Percentiles rank a stretch among this genome's conserved stretches.
Conservation (phyloP, 1,284 basidiomycete genomes). For the Austropuccinia psidii region DNA sequence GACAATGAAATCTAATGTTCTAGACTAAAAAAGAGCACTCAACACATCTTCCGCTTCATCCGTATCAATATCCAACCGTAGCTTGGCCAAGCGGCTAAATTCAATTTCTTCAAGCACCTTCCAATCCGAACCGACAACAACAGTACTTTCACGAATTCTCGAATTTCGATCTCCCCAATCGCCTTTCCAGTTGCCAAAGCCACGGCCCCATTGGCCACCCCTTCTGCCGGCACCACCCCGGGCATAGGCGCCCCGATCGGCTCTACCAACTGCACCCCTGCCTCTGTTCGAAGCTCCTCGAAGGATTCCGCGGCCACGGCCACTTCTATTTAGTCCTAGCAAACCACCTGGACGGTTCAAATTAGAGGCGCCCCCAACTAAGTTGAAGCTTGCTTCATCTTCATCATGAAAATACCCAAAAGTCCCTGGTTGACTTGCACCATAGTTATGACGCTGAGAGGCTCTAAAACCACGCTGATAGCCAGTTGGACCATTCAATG, state of each 20-base stretch:
- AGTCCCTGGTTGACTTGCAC: slow-evolving; percentile 55
- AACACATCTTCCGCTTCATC: slow-evolving; percentile 68
- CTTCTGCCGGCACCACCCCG: slow-evolving; percentile 47
- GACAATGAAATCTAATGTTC: neutral
- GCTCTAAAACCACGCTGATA: slow-evolving; percentile 59
- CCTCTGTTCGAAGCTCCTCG: slow-evolving; percentile 38
- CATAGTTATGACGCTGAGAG: slow-evolving; percentile 52
- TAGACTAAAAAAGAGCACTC: slow-evolving; percentile 52
- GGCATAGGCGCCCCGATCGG: slow-evolving; percentile 39
- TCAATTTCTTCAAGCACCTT: slow-evolving; percentile 93
- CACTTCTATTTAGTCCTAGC: slow-evolving; percentile 40
- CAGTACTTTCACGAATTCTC: slow-evolving; percentile 84
- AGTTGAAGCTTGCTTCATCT: slow-evolving; percentile 93
- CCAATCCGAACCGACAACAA: slow-evolving; percentile 88
- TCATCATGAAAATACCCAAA: slow-evolving; percentile 96
- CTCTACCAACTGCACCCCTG: slow-evolving; percentile 39
- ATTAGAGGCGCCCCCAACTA: slow-evolving; percentile 67
- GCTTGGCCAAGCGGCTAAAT: slow-evolving; percentile 83
- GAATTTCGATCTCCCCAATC: slow-evolving; percentile 97
- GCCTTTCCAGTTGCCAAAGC: slow-evolving; percentile 59
- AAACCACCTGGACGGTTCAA: slow-evolving; percentile 43
- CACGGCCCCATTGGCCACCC: slow-evolving; percentile 47
- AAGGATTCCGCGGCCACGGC: slow-evolving; percentile 14
- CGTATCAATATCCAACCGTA: slow-evolving; percentile 72
- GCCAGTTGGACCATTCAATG: slow-evolving; percentile 49